Conservation (phyloP, 1,284 basidiomycete species). For the Fomes fomentarius region DNA sequence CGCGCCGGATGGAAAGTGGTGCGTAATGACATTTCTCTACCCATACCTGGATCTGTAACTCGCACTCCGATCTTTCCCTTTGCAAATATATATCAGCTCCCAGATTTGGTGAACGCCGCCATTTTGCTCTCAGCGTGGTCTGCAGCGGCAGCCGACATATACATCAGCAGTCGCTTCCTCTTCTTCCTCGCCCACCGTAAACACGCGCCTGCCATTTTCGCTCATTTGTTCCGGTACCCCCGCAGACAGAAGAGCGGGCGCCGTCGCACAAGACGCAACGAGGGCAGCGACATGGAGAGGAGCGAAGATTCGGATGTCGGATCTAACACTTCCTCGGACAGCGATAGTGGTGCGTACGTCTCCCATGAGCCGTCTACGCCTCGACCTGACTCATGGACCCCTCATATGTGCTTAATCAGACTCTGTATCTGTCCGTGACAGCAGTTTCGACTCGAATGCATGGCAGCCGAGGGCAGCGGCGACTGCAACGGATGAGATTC, state of each 20-base stretch:
- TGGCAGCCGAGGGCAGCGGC: background rate
- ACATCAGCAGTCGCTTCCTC: slow-evolving; percentile 52
- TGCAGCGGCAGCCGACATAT: slow-evolving; percentile 56
- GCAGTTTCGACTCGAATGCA: too few relatives aligned
- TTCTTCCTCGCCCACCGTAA: slow-evolving; percentile 49
- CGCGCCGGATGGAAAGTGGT: slow-evolving; percentile 44
- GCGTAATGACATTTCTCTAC: too few relatives aligned
- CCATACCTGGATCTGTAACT: too few relatives aligned
- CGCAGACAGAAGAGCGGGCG: too few relatives aligned
- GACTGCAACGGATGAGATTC: background rate
- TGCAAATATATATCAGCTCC: slow-evolving; percentile 41
- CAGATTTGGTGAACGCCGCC: slow-evolving; percentile 45
- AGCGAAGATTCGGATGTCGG: slow-evolving; percentile 1
- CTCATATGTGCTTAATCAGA: too few relatives aligned
- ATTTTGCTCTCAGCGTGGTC: slow-evolving; percentile 53
- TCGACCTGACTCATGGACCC: too few relatives aligned
- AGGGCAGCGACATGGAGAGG: background rate
- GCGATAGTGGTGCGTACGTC: too few relatives aligned
- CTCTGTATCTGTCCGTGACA: too few relatives aligned
- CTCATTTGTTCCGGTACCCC: slow-evolving; percentile 28
- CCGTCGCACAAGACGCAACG: background rate
- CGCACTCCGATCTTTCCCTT: background rate
- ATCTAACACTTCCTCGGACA: slow-evolving; percentile 7
- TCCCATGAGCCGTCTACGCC: too few relatives aligned
- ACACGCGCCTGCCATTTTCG: slow-evolving; percentile 44